phyloP scores from a whole-genome alignment of 495 filamentous ascomycete genomes.

The Halenospora varia region DNA sequence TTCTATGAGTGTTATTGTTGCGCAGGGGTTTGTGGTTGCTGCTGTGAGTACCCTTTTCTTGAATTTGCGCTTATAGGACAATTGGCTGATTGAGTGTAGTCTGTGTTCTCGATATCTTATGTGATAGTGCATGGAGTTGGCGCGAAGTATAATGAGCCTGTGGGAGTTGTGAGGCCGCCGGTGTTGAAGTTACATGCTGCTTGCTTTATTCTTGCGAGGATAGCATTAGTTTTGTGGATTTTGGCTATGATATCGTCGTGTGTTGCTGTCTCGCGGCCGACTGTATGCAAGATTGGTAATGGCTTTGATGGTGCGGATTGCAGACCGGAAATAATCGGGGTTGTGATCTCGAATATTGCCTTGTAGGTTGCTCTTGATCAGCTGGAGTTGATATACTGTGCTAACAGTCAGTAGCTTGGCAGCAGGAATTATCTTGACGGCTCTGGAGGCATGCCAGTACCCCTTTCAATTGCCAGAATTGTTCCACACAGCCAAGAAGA shows the following conservation, averaged over 20 bases:
- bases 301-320: slow-evolving; percentile 5
- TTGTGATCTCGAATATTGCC: slow-evolving; percentile 11
- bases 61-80: no score
- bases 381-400: background rate
- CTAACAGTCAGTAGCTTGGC: slow-evolving; percentile 9
- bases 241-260: slow-evolving; percentile 7
- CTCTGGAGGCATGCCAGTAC: slow-evolving; percentile 16
- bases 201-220: slow-evolving; percentile 14
- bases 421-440: slow-evolving; percentile 12
- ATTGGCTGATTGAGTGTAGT: slow-evolving; percentile 5
- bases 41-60: no score
- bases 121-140: slow-evolving; percentile 10
- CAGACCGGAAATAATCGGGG: slow-evolving; percentile 8
- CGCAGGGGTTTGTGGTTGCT: no score
- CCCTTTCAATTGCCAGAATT: slow-evolving; percentile 15
- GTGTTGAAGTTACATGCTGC: slow-evolving; percentile 8
- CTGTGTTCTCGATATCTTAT: slow-evolving; percentile 15
- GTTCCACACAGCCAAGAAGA: slow-evolving; percentile 1
- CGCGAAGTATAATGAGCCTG: slow-evolving; percentile 6
- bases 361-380: slow-evolving; percentile 5
- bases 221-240: slow-evolving; percentile 14
- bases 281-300: slow-evolving; percentile 3
- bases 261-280: slow-evolving; percentile 7
- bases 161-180: slow-evolving; percentile 12
- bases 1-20: no score